These are phyloP conservation scores for Carex scoparia DNA, from an alignment of 176 grass and related monocot genomes.

Conservation along the genomic window DNA sequence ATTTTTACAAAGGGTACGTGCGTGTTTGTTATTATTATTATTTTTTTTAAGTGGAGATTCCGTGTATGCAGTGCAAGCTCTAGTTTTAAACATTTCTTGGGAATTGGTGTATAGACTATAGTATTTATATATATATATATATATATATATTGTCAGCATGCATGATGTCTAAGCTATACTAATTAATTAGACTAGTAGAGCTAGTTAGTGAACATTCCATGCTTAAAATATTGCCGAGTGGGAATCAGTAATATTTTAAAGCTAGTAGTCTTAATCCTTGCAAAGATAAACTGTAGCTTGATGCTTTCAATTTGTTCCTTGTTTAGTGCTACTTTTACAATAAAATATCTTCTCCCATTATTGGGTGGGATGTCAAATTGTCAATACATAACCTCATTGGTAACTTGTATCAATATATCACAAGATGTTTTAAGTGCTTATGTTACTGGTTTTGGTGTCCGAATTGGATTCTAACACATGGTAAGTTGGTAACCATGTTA, in stretches of 20 bases:
- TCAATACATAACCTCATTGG: background rate
- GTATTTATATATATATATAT: too few relatives aligned
- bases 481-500: background rate
- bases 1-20: background rate
- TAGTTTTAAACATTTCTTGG: background rate
- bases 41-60: background rate
- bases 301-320: background rate
- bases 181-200: background rate
- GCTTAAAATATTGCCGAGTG: background rate
- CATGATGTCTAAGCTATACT: background rate
- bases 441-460: background rate
- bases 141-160: background rate
- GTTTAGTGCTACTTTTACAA: background rate
- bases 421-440: background rate
- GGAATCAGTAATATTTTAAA: constrained; percentile 14
- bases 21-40: too few relatives aligned
- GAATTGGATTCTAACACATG: constrained; percentile 10
- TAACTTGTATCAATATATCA: background rate
- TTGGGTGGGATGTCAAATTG: background rate
- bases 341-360: background rate
- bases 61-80: background rate
- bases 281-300: background rate
- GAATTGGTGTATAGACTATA: background rate
- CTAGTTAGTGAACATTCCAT: background rate
- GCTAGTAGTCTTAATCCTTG: background rate